Percentiles rank a stretch among this genome's conserved stretches.
These are phyloP conservation scores for Pichia occidentalis DNA, from an alignment of 805 yeast species.

Conservation along the genomic window DNA sequence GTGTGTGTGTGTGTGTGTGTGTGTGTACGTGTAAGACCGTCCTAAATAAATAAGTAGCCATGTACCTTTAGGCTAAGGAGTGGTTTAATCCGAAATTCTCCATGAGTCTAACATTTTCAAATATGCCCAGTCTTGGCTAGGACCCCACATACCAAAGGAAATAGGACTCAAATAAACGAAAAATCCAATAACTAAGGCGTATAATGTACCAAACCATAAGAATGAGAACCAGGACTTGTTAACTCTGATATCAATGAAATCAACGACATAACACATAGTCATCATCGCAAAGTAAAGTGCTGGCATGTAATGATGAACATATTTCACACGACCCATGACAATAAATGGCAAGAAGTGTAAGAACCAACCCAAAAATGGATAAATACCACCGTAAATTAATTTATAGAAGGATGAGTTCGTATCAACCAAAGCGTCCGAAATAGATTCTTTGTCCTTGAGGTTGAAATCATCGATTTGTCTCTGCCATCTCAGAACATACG, in stretches of 20 bases:
- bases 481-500: slow-evolving; percentile 67
- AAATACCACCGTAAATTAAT: slow-evolving; percentile 58
- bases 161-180: slow-evolving; percentile 62
- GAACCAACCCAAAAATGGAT: slow-evolving; percentile 88
- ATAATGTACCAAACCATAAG: slow-evolving; percentile 38
- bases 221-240: slow-evolving; percentile 23
- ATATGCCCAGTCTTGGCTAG: slow-evolving; percentile 39
- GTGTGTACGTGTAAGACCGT: neutral
- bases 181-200: slow-evolving; percentile 45
- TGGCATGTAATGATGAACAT: slow-evolving; percentile 94
- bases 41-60: neutral
- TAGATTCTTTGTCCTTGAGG: slow-evolving; percentile 15
- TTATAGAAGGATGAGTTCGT: slow-evolving; percentile 18
- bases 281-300: slow-evolving; percentile 91
- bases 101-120: slow-evolving; percentile 52
- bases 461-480: slow-evolving; percentile 64
- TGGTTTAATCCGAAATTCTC: slow-evolving; percentile 31
- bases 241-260: slow-evolving; percentile 25
- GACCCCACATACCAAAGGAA: slow-evolving; percentile 74
- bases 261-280: slow-evolving; percentile 58
- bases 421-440: slow-evolving; percentile 10
- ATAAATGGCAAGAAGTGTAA: slow-evolving; percentile 85
- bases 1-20: neutral
- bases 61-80: neutral
- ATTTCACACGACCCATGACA: slow-evolving; percentile 93